Evolutionary conservation across 306 rosid species (phyloP).

Genomic region (Pueraria montana): DNA sequence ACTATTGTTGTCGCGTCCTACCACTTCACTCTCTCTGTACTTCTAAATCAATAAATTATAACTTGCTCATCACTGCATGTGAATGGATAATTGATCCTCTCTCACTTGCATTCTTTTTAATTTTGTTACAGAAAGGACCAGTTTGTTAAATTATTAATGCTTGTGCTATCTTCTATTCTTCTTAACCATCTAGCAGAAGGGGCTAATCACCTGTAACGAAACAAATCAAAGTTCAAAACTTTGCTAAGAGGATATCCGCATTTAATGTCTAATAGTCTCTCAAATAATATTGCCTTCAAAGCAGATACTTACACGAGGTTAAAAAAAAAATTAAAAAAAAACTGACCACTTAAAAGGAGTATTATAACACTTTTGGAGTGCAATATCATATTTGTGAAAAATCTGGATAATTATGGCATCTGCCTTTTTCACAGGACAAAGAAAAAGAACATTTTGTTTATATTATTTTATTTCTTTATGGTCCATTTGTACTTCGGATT

Average conservation of each 20-base stretch:
- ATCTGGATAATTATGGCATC: neutral
- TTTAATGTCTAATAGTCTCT: no score
- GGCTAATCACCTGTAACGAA: neutral
- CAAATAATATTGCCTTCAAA: no score
- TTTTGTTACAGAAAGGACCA: neutral
- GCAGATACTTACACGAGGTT: no score
- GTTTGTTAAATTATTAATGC: no score
- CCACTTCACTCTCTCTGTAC: neutral
- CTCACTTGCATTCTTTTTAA: neutral
- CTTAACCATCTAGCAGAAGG: neutral
- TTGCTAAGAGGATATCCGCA: no score
- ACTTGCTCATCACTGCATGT: neutral
- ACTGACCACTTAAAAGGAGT: neutral
- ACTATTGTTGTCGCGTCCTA: neutral
- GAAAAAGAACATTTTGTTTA: conserved; percentile 17
- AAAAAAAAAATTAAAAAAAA: no score
- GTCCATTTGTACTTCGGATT: conserved; percentile 18
- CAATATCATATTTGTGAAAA: neutral
- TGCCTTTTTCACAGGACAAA: neutral
- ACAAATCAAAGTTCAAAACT: no score
- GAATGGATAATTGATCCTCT: neutral
- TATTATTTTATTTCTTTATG: neutral
- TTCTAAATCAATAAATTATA: conserved; percentile 20
- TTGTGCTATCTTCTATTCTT: no score
- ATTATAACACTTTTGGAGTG: neutral